Conservation (phyloP, 768 basidiomycete species). For the Clitopilus hobsonii region DNA sequence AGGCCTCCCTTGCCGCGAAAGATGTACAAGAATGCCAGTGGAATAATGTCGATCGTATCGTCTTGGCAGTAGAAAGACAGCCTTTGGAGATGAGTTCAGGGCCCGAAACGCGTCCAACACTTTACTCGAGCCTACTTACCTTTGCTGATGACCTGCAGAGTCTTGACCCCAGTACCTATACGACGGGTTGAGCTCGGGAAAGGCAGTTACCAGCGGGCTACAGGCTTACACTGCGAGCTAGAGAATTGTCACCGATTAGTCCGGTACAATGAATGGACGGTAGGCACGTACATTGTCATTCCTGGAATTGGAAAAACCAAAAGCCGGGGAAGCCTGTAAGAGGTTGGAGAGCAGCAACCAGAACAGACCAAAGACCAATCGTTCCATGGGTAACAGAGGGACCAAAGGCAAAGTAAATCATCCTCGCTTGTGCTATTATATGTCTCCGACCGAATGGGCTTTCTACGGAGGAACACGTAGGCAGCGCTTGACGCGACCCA, state of each 20-base stretch:
- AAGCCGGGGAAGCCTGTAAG: conserved; percentile 4
- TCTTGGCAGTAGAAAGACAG: conserved; percentile 63
- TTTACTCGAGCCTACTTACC: conserved; percentile 14
- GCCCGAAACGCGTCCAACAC: not conserved
- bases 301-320: conserved; percentile 27
- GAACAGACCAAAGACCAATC: conserved; percentile 5
- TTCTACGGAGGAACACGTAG: not conserved
- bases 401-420: not conserved
- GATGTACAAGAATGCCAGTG: conserved; percentile 53
- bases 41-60: conserved; percentile 56
- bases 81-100: conserved; percentile 12
- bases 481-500: not conserved
- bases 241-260: not conserved
- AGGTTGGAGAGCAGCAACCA: conserved; percentile 9
- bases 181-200: not conserved
- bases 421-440: not conserved
- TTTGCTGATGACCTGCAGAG: conserved; percentile 31
- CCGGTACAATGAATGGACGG: not conserved
- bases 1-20: conserved; percentile 59
- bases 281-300: conserved; percentile 30
- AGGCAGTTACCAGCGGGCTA: not conserved
- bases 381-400: conserved; percentile 4
- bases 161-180: conserved; percentile 40
- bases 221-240: conserved; percentile 33
- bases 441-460: not conserved